phyloP scores from a whole-genome alignment of 192 early-diverging fungal genomes.

The Linderina pennispora region DNA sequence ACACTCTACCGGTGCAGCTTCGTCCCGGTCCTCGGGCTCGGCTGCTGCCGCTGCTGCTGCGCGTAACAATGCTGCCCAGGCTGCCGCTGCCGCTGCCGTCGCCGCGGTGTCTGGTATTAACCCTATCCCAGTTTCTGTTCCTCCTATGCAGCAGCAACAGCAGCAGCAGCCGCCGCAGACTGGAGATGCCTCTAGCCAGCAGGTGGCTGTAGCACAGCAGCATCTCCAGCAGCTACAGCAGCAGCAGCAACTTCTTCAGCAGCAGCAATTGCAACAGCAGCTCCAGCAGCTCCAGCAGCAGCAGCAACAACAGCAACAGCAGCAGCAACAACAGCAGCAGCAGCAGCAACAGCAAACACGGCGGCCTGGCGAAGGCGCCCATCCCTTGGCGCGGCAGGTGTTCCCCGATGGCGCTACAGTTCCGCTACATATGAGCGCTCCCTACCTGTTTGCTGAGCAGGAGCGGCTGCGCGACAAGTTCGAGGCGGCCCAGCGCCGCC shows the following conservation, averaged over 20 bases:
- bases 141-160: conserved; percentile 38
- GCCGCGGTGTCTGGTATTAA: conserved; percentile 20
- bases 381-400: conserved; percentile 34
- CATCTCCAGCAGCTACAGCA: conserved; percentile 1
- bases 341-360: conserved; percentile 12
- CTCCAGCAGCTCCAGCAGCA: not conserved
- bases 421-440: not conserved
- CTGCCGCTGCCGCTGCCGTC: conserved; percentile 31
- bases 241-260: conserved; percentile 11
- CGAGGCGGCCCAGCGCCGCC: conserved; percentile 22
- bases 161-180: conserved; percentile 31
- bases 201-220: conserved; percentile 8
- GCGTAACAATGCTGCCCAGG: conserved; percentile 34
- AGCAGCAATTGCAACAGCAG: conserved; percentile 4
- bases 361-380: conserved; percentile 25
- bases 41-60: conserved; percentile 27
- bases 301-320: conserved; percentile 12
- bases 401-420: conserved; percentile 10
- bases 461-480: conserved; percentile 40
- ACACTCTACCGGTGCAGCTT: conserved; percentile 25
- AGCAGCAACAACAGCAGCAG: conserved; percentile 5
- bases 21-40: conserved; percentile 15
- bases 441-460: conserved; percentile 38
- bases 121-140: conserved; percentile 17
- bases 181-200: conserved; percentile 19